These are phyloP conservation scores for Chrysanthemum lavandulifolium DNA, from an alignment of 129 eudicot species.

Conservation along the genomic window DNA sequence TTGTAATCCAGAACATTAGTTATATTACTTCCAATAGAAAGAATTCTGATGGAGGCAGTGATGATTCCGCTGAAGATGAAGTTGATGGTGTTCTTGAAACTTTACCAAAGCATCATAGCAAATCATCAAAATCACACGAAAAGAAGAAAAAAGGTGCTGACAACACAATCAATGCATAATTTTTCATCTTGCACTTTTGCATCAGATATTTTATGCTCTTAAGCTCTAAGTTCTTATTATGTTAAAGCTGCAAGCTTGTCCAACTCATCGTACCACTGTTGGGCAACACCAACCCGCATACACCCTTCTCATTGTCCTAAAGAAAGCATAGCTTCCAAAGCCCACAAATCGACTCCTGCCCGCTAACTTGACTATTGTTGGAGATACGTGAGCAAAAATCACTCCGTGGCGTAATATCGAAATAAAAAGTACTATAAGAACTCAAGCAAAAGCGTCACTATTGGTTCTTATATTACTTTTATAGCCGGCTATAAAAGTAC, in stretches of 20 bases:
- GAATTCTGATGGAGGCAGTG: conserved; percentile 63
- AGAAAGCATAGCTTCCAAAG: too few species aligned
- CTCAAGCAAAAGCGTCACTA: too few species aligned
- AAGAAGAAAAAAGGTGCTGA: conserved; percentile 45
- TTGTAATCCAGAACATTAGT: conserved; percentile 88
- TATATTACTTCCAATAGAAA: conserved; percentile 78
- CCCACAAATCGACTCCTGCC: too few species aligned
- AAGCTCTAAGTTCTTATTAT: conserved; percentile 35
- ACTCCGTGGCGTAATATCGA: too few species aligned
- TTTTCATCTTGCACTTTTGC: conserved; percentile 52
- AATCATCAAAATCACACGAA: conserved; percentile 48
- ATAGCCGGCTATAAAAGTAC: too few species aligned
- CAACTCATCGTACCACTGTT: conserved; percentile 90
- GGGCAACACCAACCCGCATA: conserved; percentile 78
- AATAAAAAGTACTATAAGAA: too few species aligned
- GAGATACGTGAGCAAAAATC: too few species aligned
- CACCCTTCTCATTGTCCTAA: not conserved
- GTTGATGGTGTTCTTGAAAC: conserved; percentile 70
- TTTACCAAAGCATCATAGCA: conserved; percentile 53
- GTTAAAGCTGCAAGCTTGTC: conserved; percentile 61
- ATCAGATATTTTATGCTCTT: conserved; percentile 32
- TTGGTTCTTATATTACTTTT: too few species aligned
- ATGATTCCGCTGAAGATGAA: too few species aligned
- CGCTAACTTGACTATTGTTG: too few species aligned
- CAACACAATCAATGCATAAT: conserved; percentile 53